phyloP scores from a whole-genome alignment of 768 basidiomycete genomes.

The Rhodosporidiobolus sp. region DNA sequence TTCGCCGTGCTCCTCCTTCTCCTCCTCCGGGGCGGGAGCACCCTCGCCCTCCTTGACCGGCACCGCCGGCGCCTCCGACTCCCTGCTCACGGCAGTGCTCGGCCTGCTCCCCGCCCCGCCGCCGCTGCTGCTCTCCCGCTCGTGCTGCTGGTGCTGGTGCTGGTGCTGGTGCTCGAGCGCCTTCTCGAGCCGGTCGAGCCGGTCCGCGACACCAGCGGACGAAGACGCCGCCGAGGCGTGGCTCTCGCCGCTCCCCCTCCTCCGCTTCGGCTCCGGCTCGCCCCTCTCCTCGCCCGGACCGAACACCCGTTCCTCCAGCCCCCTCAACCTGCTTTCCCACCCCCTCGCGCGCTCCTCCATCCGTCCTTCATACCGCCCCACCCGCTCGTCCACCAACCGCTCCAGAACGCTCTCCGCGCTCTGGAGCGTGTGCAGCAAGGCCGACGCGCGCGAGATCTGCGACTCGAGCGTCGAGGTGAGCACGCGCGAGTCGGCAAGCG shows the following conservation, averaged over 20 bases:
- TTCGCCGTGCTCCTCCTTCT: neutral
- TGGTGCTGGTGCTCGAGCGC: neutral
- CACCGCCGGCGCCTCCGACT: neutral
- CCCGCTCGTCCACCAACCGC: neutral
- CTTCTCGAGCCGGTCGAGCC: neutral
- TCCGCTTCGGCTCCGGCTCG: neutral
- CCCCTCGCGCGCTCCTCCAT: too few species aligned
- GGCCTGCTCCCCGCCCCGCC: too few species aligned
- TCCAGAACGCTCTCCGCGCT: conserved; percentile 23
- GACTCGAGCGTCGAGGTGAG: conserved; percentile 73
- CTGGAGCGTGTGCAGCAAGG: conserved; percentile 32
- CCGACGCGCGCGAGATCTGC: conserved; percentile 56
- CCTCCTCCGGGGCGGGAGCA: too few species aligned
- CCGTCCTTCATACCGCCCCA: too few species aligned
- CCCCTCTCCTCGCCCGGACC: too few species aligned
- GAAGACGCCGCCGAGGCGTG: neutral
- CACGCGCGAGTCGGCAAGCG: conserved; percentile 72
- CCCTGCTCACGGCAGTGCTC: neutral
- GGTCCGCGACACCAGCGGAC: neutral
- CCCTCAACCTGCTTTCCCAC: too few species aligned
- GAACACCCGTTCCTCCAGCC: too few species aligned
- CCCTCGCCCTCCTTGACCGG: neutral
- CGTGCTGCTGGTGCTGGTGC: neutral
- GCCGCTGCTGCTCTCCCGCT: neutral
- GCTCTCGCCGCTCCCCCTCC: conserved; percentile 6